Evolutionary conservation across 1,284 basidiomycete species (phyloP).

Genomic region (Cryptococcus hybrid): DNA sequence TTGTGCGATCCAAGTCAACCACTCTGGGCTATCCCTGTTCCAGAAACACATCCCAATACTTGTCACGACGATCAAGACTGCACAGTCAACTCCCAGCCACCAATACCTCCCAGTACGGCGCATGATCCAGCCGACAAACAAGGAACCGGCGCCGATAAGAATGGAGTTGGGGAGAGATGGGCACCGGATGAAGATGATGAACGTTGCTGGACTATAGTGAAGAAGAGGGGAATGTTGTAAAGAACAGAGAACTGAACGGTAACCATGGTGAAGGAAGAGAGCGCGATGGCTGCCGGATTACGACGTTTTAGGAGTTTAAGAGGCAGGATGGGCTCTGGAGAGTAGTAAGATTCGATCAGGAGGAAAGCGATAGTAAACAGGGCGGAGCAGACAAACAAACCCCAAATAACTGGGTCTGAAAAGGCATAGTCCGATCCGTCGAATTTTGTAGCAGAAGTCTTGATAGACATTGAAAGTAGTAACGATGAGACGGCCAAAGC

Average conservation of each 20-base stretch:
- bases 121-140: slow-evolving; percentile 84
- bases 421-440: slow-evolving; percentile 52
- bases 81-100: slow-evolving; percentile 50
- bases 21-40: slow-evolving; percentile 54
- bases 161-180: slow-evolving; percentile 69
- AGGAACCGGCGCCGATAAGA: slow-evolving; percentile 74
- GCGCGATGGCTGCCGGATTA: slow-evolving; percentile 72
- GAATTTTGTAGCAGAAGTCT: slow-evolving; percentile 55
- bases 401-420: slow-evolving; percentile 67
- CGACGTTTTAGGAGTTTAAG: slow-evolving; percentile 61
- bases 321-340: slow-evolving; percentile 79
- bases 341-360: slow-evolving; percentile 66
- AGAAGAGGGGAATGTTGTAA: slow-evolving; percentile 87
- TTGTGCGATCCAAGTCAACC: slow-evolving; percentile 36
- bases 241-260: slow-evolving; percentile 78
- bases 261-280: slow-evolving; percentile 64
- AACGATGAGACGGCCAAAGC: slow-evolving; percentile 68
- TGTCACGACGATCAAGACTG: slow-evolving; percentile 19
- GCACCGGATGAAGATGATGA: slow-evolving; percentile 73
- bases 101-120: slow-evolving; percentile 77
- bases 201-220: slow-evolving; percentile 75
- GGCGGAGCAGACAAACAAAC: slow-evolving; percentile 60
- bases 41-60: slow-evolving; percentile 30
- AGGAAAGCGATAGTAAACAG: slow-evolving; percentile 63
- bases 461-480: slow-evolving; percentile 73